Base-by-base conservation (phyloP, 2,329 filamentous ascomycete species). In the Fusarium nematophilum region DNA sequence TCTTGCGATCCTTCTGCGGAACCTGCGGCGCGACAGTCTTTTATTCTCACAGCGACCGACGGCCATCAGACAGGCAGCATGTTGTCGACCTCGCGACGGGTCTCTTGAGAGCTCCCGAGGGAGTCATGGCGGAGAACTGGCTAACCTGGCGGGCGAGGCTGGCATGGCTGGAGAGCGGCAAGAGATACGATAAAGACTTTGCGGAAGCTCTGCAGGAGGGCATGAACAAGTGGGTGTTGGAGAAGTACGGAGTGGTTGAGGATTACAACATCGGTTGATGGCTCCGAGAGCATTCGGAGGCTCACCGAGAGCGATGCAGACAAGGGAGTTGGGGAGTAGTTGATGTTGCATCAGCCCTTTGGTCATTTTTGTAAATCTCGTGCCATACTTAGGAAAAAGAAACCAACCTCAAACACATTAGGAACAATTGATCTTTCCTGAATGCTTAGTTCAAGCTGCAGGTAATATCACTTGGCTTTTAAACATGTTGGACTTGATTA, bases 11-110 rank as follows among this genome's bases (percentile, higher is more conserved):
- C 1, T 83, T 83, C 58, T 83, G 81, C 53, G 74, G 77, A 3
- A 68, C 59, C 3, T 83, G 81, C 42, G 79, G 81, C 3, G 80
- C 81, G 3, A 81, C 76, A 0, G 69, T 78, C 10, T 77, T 82
- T 43, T 78, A 67, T 40, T 65, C 68, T 4, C 57, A 58, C 18
- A 69, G 70, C 3, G 53, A 63, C 1, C 64, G 74, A 30, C 69
- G 62, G 5, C 69, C 70, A 8, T 60, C 59, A 2, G 72, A 70
- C n/a, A 62, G 71, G 18, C 65, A 70, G 51, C 69, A 72, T 33
- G 51, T 82, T 9, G 70, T 81, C 1, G 76, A 81, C 39, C 51
- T 83, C 3, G 75, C 80, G 1, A 73, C 75, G 2, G 80, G 80
- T 2, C 66, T 83, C 3, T 53, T 83, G 48, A 70, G 79, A 49